These are phyloP conservation scores for Carex myosuroides DNA, from an alignment of 176 grass and related monocot genomes.

Conservation along the genomic window DNA sequence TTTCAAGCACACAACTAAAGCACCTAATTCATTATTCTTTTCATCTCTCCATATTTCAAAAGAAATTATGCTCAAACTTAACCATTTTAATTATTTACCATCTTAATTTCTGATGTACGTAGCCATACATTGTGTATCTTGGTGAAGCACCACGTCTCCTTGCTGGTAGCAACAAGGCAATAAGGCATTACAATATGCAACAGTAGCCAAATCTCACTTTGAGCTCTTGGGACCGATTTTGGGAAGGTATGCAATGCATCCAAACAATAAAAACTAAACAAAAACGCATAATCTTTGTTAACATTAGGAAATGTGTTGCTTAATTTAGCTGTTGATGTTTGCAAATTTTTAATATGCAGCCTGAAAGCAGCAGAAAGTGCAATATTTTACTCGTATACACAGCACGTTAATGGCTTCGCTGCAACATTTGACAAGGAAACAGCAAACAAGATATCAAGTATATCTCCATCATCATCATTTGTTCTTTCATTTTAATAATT, in stretches of 20 bases:
- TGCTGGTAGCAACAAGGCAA: slow-evolving; percentile 5
- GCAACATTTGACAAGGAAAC: slow-evolving; percentile 36
- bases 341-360: slow-evolving; percentile 17
- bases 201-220: slow-evolving; percentile 37
- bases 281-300: neutral
- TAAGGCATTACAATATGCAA: slow-evolving; percentile 6
- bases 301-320: no score
- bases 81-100: no score
- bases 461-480: neutral
- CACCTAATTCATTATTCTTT: no score
- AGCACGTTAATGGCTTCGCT: slow-evolving; percentile 80
- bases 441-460: slow-evolving; percentile 29
- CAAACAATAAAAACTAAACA: neutral
- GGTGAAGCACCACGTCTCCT: slow-evolving; percentile 31
- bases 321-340: neutral
- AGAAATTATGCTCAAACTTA: neutral
- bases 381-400: slow-evolving; percentile 82
- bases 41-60: neutral
- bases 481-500: neutral
- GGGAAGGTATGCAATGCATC: slow-evolving; percentile 32
- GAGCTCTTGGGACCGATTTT: slow-evolving; percentile 52
- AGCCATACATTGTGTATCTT: slow-evolving; percentile 82
- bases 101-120: neutral
- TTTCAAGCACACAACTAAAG: no score
- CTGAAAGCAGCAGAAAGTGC: slow-evolving; percentile 32